Evolutionary conservation across 2,329 filamentous ascomycete species (phyloP), one percentile per base, ranked within the genome.

Genomic region (Davidsoniella eucalypti): DNA sequence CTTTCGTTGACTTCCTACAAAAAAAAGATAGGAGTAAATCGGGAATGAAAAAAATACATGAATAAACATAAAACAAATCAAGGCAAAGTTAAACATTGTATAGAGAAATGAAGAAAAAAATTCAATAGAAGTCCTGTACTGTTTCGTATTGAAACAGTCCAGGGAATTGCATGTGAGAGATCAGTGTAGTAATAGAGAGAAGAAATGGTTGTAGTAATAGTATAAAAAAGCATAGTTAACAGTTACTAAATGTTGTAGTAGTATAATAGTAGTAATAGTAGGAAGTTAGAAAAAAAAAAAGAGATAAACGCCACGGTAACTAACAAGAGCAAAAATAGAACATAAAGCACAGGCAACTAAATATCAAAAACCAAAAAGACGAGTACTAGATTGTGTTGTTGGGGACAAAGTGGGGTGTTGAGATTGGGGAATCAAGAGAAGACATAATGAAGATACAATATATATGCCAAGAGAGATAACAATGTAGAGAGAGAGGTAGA

Each of bases 391-490:
- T 33, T 33, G 6, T 9, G 12, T 33, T 10, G 29, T 33, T 33
- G 29, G 29, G 12, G 29, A 33, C 8, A 12, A 33, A 10, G 29
- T 9, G 29, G 29, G 21, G 4, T 23, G 21, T 23, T 23, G 3
- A 33, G 29, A 33, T 33, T 33, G 5, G 29, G 29, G 16, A 17
- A 49, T 17, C 39, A 43, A 33, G 21, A 47, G 41, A 44, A 25
- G 36, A 49, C 38, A 44, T 7, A 17, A 43, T 16, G 25, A 17
- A 48, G 38, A 43, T n/a, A 50, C 44, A 16, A 23, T 36, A 41
- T 40, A 48, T 23, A 48, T 18, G 10, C 33, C 45, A 49, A 45
- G 29, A 40, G 16, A 47, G 25, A 29, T 43, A 38, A 44, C 18
- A 17, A 49, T 5, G 29, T 23, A 33, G 29, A 17, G 36, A 40